Percentiles rank a stretch among this genome's conserved stretches.
Evolutionary conservation across 2,329 filamentous ascomycete species (phyloP).

Genomic region (Diaporthe aspalathi): DNA sequence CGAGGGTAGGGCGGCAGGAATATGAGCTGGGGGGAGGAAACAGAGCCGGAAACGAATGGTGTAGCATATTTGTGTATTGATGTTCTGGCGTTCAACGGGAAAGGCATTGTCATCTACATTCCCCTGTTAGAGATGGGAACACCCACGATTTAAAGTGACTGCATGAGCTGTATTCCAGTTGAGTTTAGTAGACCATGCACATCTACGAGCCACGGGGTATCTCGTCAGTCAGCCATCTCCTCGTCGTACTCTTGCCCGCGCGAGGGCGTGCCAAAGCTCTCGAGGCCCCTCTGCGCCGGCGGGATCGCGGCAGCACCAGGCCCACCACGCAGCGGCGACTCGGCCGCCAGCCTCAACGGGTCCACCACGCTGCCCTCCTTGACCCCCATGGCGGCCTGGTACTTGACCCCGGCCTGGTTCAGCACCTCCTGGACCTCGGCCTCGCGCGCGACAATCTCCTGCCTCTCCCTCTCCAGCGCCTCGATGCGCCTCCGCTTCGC

Average conservation of each 20-base stretch:
- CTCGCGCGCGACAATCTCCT: constrained; percentile 75
- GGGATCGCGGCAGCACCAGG: constrained; percentile 43
- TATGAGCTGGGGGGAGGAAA: neutral
- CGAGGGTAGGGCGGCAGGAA: neutral
- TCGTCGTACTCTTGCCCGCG: constrained; percentile 47
- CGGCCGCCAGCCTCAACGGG: constrained; percentile 41
- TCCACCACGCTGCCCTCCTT: constrained; percentile 36
- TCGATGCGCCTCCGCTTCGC: constrained; percentile 72
- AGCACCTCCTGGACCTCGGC: constrained; percentile 83
- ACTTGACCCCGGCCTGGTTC: constrained; percentile 80
- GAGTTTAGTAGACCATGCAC: neutral
- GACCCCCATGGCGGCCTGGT: constrained; percentile 57
- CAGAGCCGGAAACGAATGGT: constrained; percentile 8
- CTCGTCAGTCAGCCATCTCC: constrained; percentile 40
- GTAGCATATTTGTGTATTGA: constrained; percentile 40
- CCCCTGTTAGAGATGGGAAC: constrained; percentile 41
- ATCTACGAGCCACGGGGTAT: neutral
- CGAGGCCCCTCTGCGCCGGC: constrained; percentile 55
- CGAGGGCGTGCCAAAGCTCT: constrained; percentile 60
- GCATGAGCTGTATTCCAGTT: constrained; percentile 13
- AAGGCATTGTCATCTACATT: constrained; percentile 43
- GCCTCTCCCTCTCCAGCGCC: constrained; percentile 75
- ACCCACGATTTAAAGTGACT: constrained; percentile 23
- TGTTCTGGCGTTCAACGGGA: constrained; percentile 44
- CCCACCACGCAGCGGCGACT: constrained; percentile 47